Evolutionary conservation across 805 yeast genomes (phyloP).

Genomic region (Saccharomyces mikatae): DNA sequence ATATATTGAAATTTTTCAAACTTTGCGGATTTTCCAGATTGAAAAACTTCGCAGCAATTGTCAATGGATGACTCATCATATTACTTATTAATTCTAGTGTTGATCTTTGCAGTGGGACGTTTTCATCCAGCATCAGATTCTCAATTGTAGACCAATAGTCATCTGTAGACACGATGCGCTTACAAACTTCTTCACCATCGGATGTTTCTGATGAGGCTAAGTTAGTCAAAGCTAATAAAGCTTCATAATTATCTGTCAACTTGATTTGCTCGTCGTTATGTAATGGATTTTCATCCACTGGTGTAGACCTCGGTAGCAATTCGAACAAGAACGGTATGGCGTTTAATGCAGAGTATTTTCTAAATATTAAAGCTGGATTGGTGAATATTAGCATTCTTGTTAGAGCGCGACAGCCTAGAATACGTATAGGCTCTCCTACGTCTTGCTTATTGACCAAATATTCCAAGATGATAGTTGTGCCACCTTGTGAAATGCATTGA

Average conservation of each 20-base stretch:
- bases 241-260: slow-evolving; percentile 39
- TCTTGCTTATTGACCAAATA: slow-evolving; percentile 24
- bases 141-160: slow-evolving; percentile 42
- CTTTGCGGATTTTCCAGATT: slow-evolving; percentile 37
- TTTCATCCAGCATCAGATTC: slow-evolving; percentile 36
- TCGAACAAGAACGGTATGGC: slow-evolving; percentile 41
- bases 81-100: slow-evolving; percentile 59
- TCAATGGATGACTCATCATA: slow-evolving; percentile 36
- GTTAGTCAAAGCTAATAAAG: slow-evolving; percentile 61
- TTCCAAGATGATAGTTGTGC: slow-evolving; percentile 33
- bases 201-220: slow-evolving; percentile 42
- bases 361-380: slow-evolving; percentile 39
- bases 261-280: slow-evolving; percentile 16
- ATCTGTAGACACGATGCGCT: slow-evolving; percentile 25
- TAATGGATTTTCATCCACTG: slow-evolving; percentile 3
- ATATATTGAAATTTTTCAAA: slow-evolving; percentile 34
- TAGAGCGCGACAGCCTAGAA: slow-evolving; percentile 36
- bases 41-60: slow-evolving; percentile 47
- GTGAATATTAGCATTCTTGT: slow-evolving; percentile 38
- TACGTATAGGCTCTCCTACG: slow-evolving; percentile 17
- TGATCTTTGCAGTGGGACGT: slow-evolving; percentile 46
- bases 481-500: slow-evolving; percentile 41
- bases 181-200: slow-evolving; percentile 32
- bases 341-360: slow-evolving; percentile 35
- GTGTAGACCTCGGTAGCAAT: slow-evolving; percentile 18